A percentile compares a stretch with the other conserved stretches of the same genome.
Conservation (phyloP, 2,329 filamentous ascomycete genomes). For the Aspergillus costaricaensis region DNA sequence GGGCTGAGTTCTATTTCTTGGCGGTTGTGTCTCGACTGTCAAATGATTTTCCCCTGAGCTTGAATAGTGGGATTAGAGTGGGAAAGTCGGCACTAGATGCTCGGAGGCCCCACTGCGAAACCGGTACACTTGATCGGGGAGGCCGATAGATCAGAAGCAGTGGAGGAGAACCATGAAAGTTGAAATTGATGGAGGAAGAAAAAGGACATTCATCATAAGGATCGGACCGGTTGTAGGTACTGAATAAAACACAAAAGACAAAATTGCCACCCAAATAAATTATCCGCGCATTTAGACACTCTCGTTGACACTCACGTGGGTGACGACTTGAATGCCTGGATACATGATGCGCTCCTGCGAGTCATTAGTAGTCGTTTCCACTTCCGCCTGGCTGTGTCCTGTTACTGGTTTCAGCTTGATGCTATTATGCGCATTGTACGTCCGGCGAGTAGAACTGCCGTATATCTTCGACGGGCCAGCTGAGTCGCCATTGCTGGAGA, state of each 20-base stretch:
- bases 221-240: not conserved
- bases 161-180: no score
- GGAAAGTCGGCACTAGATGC: no score
- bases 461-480: conserved; percentile 18
- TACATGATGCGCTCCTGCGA: conserved; percentile 18
- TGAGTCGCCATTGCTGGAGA: conserved; percentile 9
- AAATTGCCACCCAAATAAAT: not conserved
- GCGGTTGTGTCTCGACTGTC: no score
- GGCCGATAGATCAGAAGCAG: no score
- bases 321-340: conserved; percentile 10
- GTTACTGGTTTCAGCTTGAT: conserved; percentile 10
- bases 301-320: conserved; percentile 4
- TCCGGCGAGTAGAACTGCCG: conserved; percentile 13
- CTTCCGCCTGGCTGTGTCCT: conserved; percentile 8
- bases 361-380: conserved; percentile 10
- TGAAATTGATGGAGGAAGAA: no score
- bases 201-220: not conserved
- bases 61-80: no score
- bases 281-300: not conserved
- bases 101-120: no score
- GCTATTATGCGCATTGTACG: conserved; percentile 12
- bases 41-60: no score
- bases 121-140: no score
- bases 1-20: no score
- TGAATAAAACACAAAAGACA: not conserved